Conservation (phyloP, 768 basidiomycete species). For the Panus rudis region DNA sequence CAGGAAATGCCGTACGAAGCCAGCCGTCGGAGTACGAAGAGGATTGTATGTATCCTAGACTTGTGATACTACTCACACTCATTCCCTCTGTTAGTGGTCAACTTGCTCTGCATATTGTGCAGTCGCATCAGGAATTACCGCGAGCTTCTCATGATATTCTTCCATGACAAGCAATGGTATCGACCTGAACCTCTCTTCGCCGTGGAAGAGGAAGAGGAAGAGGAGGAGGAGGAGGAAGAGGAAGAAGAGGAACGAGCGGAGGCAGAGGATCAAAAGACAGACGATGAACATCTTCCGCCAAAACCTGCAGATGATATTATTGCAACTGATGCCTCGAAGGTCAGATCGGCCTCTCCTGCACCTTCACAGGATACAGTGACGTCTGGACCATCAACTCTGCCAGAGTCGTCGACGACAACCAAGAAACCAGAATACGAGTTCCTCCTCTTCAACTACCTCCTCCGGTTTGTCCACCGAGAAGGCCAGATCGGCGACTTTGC, state of each 20-base stretch:
- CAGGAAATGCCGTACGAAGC: constrained; percentile 55
- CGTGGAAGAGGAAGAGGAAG: constrained; percentile 72
- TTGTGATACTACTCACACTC: background rate
- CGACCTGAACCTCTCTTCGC: constrained; percentile 68
- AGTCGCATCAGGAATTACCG: constrained; percentile 85
- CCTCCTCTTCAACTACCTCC: constrained; percentile 89
- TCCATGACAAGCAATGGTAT: constrained; percentile 90
- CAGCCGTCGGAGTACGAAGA: constrained; percentile 86
- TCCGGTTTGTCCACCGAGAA: constrained; percentile 92
- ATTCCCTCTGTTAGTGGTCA: constrained; percentile 57
- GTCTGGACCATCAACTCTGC: constrained; percentile 29
- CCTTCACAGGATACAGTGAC: constrained; percentile 54
- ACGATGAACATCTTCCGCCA: constrained; percentile 9
- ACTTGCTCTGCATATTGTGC: constrained; percentile 86
- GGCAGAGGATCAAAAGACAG: constrained; percentile 11
- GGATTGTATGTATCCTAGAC: constrained; percentile 54
- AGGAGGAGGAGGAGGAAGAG: constrained; percentile 47
- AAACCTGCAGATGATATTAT: background rate
- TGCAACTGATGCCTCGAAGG: constrained; percentile 1
- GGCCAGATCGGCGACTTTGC: constrained; percentile 92
- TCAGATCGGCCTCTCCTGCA: constrained; percentile 45
- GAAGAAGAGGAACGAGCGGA: constrained; percentile 25
- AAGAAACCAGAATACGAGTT: constrained; percentile 91
- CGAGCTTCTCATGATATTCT: constrained; percentile 93
- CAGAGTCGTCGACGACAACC: constrained; percentile 26